Evolutionary conservation across 805 yeast genomes (phyloP), one percentile per base, ranked within the genome.

Genomic region (Sporopachydermia lactativora): DNA sequence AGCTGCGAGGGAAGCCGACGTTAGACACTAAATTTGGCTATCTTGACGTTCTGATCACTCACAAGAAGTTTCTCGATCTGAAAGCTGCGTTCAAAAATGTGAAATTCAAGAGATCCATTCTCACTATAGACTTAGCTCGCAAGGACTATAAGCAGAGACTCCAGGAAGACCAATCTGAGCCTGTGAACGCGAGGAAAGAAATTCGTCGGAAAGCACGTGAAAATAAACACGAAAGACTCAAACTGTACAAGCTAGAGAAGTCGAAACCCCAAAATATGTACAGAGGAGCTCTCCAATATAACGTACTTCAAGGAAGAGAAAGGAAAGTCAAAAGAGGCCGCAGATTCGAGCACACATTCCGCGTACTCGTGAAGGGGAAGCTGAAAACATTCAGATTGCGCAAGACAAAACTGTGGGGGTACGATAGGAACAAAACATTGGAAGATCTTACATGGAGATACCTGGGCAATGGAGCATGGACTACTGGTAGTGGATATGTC

Each of bases 361-460:
- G 96, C 49, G 68, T 80, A 2, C 65, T 63, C 45, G 66, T 71
- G 43, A 74, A 70, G 50, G 84, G 78, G 4, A 70, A 59, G 37
- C 59, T 73, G 41, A 76, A 72, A 56, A 64, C 65, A 3, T 59
- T 81, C 42, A 73, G 72, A 49, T 64, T 78, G 48, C 70, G 69
- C 49, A 85, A 86, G 60, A 74, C 78, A 19, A 86, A 86, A 54
- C 67, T 92, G 35, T 89, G 98, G 98, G 97, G 97, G 3, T 69
- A 74, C 45, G 86, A 81, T 48, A 82, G 81, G 60, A 69, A 73
- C 46, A 78, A 71, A 50, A 63, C 68, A 2, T 55, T 68, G 2
- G 66, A 69, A 24, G 92, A 80, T 49, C 64, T 86, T 48, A 81
- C 79, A 0, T 71, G 66, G 58, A 63, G 65, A 41, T 88, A 72